These are phyloP conservation scores for Pestalotiopsis fici DNA, from an alignment of 2,329 filamentous ascomycete genomes.

Conservation along the genomic window DNA sequence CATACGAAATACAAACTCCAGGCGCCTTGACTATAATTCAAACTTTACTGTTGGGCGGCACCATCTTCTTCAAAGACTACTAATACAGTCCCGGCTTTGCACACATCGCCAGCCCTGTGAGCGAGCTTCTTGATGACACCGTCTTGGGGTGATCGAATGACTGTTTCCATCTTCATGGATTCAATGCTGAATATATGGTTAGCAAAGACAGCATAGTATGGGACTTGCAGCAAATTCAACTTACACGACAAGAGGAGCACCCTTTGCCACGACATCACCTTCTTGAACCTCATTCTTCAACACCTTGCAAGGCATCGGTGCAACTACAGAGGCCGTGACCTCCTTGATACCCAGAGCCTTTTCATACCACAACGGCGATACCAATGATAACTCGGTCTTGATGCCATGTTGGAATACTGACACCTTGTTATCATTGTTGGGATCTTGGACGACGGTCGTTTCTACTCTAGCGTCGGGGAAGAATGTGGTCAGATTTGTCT, in stretches of 20 bases:
- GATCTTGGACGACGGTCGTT: constrained; percentile 71
- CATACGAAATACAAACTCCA: background rate
- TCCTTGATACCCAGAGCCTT: constrained; percentile 86
- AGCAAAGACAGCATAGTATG: constrained; percentile 14
- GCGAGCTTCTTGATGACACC: constrained; percentile 73
- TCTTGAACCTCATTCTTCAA: constrained; percentile 84
- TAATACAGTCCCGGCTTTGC: constrained; percentile 73
- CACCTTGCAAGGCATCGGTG: constrained; percentile 98
- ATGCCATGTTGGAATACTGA: constrained; percentile 75
- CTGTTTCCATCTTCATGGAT: constrained; percentile 90
- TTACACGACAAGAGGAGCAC: constrained; percentile 82
- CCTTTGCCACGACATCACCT: constrained; percentile 81
- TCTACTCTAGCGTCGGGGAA: constrained; percentile 80
- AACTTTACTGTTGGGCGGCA: background rate
- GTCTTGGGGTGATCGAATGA: constrained; percentile 75
- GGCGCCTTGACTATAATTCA: background rate
- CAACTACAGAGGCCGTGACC: constrained; percentile 76
- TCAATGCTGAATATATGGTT: constrained; percentile 58
- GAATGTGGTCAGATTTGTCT: constrained; percentile 63
- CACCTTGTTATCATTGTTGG: constrained; percentile 55
- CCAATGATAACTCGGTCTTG: constrained; percentile 59
- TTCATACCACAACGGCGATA: constrained; percentile 76
- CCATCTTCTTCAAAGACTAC: constrained; percentile 68
- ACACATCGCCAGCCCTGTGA: constrained; percentile 77
- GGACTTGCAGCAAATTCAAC: constrained; percentile 26